A percentile compares a stretch with the other conserved stretches of the same genome.
These are phyloP conservation scores for Lagenaria siceraria DNA, from an alignment of 306 rosid genomes.

Conservation along the genomic window DNA sequence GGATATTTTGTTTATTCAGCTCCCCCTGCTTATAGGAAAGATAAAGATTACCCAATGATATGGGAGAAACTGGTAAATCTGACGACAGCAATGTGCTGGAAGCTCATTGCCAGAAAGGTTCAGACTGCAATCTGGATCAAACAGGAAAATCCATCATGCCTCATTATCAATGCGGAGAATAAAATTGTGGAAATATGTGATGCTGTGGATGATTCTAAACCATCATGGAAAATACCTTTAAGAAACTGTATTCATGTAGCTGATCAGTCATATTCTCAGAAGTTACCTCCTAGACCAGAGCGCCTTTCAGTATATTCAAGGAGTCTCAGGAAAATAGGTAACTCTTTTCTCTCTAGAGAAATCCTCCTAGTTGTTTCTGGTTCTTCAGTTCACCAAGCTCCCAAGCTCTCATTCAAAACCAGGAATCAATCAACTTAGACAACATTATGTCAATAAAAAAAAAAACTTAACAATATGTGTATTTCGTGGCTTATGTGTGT, in stretches of 20 bases:
- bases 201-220: conserved; percentile 37
- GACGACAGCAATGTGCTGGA: conserved; percentile 94
- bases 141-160: conserved; percentile 48
- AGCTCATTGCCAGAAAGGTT: conserved; percentile 67
- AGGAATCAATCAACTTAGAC: not conserved
- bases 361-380: not conserved
- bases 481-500: not conserved
- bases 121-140: conserved; percentile 97
- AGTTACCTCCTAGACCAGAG: conserved; percentile 46
- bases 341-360: not conserved
- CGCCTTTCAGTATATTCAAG: conserved; percentile 57
- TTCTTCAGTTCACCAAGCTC: not conserved
- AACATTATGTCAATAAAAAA: no score
- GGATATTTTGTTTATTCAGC: conserved; percentile 89
- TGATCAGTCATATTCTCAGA: conserved; percentile 26
- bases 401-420: not conserved
- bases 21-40: conserved; percentile 80
- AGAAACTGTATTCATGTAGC: conserved; percentile 50
- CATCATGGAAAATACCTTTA: conserved; percentile 67
- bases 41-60: conserved; percentile 55
- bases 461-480: no score
- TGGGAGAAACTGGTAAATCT: conserved; percentile 77
- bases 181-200: conserved; percentile 56
- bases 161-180: conserved; percentile 33
- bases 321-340: conserved; percentile 59